These are phyloP conservation scores for Penicillium crustosum DNA, from an alignment of 2,329 filamentous ascomycete genomes.

Conservation along the genomic window DNA sequence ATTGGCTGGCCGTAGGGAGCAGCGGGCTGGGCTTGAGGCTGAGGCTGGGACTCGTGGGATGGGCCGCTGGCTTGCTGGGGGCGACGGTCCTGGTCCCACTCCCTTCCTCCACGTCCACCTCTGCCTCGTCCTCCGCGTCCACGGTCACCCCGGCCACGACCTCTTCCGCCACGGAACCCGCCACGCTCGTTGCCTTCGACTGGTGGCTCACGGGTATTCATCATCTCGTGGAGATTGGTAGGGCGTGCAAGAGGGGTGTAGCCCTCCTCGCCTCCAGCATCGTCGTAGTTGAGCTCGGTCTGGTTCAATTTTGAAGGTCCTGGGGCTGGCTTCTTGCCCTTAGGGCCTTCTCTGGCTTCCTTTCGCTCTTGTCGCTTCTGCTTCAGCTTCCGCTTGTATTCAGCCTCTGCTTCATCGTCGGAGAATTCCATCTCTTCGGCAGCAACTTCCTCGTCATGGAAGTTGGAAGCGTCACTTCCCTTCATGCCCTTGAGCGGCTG, in stretches of 20 bases:
- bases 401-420: constrained; percentile 90
- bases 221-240: constrained; percentile 57
- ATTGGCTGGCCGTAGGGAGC: constrained; percentile 24
- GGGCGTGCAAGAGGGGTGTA: constrained; percentile 73
- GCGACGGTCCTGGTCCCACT: constrained; percentile 31
- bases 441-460: constrained; percentile 86
- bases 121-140: constrained; percentile 40
- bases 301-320: constrained; percentile 43
- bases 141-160: constrained; percentile 47
- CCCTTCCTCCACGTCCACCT: constrained; percentile 34
- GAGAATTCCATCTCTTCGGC: constrained; percentile 93
- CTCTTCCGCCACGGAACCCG: constrained; percentile 48
- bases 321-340: constrained; percentile 36
- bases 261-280: constrained; percentile 53
- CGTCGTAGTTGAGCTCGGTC: constrained; percentile 64
- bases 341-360: constrained; percentile 47
- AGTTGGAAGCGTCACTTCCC: constrained; percentile 89
- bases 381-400: constrained; percentile 70
- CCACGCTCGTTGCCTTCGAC: constrained; percentile 38
- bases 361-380: constrained; percentile 61
- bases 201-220: constrained; percentile 43
- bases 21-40: constrained; percentile 28
- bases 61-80: constrained; percentile 25
- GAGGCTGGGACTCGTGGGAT: constrained; percentile 22
- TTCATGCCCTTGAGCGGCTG: constrained; percentile 75